Evolutionary conservation across 2,329 filamentous ascomycete genomes (phyloP), one percentile per base, ranked within the genome.

Genomic region (Magnaporthiopsis rhizophila): DNA sequence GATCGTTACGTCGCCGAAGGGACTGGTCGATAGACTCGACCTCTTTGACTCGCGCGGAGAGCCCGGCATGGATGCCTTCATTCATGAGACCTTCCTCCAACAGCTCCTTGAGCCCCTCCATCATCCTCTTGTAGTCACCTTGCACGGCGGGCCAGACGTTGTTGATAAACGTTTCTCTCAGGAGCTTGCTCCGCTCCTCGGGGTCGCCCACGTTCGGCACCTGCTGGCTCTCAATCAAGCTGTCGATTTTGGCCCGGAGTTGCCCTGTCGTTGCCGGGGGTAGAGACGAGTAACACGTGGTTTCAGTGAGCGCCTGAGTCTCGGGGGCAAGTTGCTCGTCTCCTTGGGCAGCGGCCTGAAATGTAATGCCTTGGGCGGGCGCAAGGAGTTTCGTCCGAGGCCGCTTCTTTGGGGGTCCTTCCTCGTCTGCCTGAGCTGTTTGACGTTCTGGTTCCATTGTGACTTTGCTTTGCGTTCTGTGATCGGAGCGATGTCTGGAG

Each of bases 41-140:
- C 34, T 18, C 26, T 38, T 64, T 64, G 30, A 59, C 60, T 64
- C 63, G 59, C 28, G 57, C 53, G 28, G 36, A 32, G 32, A 64
- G 34, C 58, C 53, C 13, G 50, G 59, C 61, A 28, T 26, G 11
- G 56, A 65, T 62, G 28, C 21, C 56, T 30, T 58, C 36, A 4
- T 45, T 13, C 30, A 62, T 45, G 34, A 65, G 60, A 21, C 45
- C 45, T 28, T 50, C 28, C 30, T 62, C 50, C 30, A 60, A 62
- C 28, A 65, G 45, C 53, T 59, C 59, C 18, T 62, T 38, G 21
- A 65, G 30, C 57, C 56, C 26, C 34, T 59, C 34, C 50, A 26
- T 58, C 60, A 65, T 65, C 32, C 24, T 56, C 26, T 65, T 61
- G 56, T 65, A 65, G 5, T 65, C 64, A 32, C 28, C 21, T 28